Evolutionary conservation across 495 filamentous ascomycete species (phyloP).

Genomic region (Venustampulla echinocandica): DNA sequence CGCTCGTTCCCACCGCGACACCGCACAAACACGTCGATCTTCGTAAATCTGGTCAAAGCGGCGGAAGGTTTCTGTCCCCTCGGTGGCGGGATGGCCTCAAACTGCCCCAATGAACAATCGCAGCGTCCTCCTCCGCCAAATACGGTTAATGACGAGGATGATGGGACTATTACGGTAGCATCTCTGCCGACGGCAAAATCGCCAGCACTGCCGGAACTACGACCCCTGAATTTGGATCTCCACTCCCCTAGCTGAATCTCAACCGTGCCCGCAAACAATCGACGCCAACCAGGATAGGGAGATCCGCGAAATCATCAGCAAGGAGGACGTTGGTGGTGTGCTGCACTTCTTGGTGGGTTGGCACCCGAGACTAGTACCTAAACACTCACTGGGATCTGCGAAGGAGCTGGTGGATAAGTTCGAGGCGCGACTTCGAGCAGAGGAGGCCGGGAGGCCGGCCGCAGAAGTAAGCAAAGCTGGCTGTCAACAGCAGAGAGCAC

Average conservation of each 20-base stretch:
- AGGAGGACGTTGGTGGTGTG: constrained; percentile 16
- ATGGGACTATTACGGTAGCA: too few relatives aligned
- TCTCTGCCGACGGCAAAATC: too few relatives aligned
- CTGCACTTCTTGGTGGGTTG: constrained; percentile 14
- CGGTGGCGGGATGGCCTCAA: too few relatives aligned
- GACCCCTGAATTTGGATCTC: too few relatives aligned
- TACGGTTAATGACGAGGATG: too few relatives aligned
- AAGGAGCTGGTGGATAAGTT: constrained; percentile 20
- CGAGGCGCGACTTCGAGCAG: constrained; percentile 8
- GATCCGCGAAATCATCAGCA: constrained; percentile 14
- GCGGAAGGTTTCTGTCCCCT: too few relatives aligned
- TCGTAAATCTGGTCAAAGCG: too few relatives aligned
- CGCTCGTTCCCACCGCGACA: constrained; percentile 89
- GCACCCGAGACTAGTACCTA: constrained; percentile 9
- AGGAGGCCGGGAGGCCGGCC: constrained; percentile 2
- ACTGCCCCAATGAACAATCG: too few relatives aligned
- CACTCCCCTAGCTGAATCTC: constrained; percentile 43
- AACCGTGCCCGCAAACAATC: background rate
- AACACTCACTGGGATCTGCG: constrained; percentile 12
- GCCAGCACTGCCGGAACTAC: too few relatives aligned
- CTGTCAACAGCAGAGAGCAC: background rate
- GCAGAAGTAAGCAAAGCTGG: background rate
- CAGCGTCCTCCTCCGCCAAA: too few relatives aligned
- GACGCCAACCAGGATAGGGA: constrained; percentile 8
- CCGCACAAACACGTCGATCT: constrained; percentile 93